Percentiles rank a stretch among this genome's conserved stretches.
Conservation (phyloP, 495 filamentous ascomycete genomes). For the Aspergillus sclerotioniger region DNA sequence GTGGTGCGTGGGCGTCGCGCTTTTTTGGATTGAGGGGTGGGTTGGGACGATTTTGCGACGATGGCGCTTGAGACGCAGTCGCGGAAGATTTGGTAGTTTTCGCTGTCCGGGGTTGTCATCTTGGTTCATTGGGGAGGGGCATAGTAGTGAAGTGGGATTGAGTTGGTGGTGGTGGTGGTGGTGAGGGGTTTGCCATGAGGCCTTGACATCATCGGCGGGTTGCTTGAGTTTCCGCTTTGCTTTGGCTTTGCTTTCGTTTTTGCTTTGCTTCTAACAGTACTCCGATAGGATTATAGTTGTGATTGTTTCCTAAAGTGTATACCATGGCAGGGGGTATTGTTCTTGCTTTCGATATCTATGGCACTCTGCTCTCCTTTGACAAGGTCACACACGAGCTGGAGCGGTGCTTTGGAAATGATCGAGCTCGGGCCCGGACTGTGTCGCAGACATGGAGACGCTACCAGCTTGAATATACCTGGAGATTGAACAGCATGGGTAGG, state of each 20-base stretch:
- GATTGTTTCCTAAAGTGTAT: neutral
- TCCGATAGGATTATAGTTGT: too few relatives aligned
- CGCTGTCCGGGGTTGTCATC: constrained; percentile 9
- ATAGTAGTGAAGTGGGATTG: neutral
- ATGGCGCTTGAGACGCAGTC: constrained; percentile 62
- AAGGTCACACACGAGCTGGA: constrained; percentile 58
- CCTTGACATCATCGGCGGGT: neutral
- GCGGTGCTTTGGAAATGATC: constrained; percentile 51
- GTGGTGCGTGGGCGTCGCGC: neutral
- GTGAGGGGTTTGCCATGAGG: neutral
- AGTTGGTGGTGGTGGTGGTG: neutral
- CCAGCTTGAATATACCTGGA: constrained; percentile 83
- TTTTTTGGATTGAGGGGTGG: constrained; percentile 31
- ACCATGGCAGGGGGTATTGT: constrained; percentile 20
- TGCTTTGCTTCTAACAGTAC: too few relatives aligned
- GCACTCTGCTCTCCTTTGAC: constrained; percentile 68
- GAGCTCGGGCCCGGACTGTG: constrained; percentile 45
- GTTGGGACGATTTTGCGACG: constrained; percentile 51
- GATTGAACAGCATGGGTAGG: constrained; percentile 76
- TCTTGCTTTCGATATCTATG: constrained; percentile 76
- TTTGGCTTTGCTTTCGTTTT: too few relatives aligned
- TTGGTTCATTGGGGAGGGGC: constrained; percentile 13
- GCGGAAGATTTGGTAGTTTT: constrained; percentile 69
- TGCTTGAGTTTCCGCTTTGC: too few relatives aligned
- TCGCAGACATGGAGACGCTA: constrained; percentile 57